Base-by-base conservation (phyloP, 805 yeast genomes). In the Ogataea paraovalis region DNA sequence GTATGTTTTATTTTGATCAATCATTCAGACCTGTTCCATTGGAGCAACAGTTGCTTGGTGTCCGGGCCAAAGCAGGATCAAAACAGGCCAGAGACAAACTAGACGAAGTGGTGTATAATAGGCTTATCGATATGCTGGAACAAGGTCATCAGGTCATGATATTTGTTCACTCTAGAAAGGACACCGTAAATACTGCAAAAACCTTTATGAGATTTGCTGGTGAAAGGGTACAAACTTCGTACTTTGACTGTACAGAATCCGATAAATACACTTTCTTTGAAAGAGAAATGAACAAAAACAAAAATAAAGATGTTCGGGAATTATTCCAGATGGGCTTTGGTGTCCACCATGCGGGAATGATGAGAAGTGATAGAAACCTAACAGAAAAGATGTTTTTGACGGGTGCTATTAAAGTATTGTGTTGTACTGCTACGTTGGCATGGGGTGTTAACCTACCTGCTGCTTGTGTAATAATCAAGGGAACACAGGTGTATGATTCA, bases 401-500 rank as follows among this genome's bases (percentile, higher is more conserved):
- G 27, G 98, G 99, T 38, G 86, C 90, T 0, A 85, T 94, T 52
- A 87, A 84, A 50, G 98, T 94, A 0, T 70, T 94, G 16, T 86
- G 96, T 59, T 90, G 97, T 75, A 94, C 99, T 2, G 96, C 99
- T 0, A 94, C 99, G 0, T 77, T 94, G 49, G 99, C 99, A 0
- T 94, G 99, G 99, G 99, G 99, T 78, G 98, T 94, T 18, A 94
- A 94, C 62, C 72, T 94, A 49, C 99, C 99, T 2, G 99, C 99
- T 6, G 97, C 97, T 1, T 96, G 90, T 37, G 99, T 94, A 19
- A 87, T 94, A 52, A 82, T 94, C 28, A 94, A 94, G 60, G 99
- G 99, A 0, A 94, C 99, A 0, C 96, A 92, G 61, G 90, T 94
- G 0, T 94, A 94, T 62, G 96, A 94, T 62, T 77, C 98, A 0